phyloP scores from a whole-genome alignment of 2,329 filamentous ascomycete genomes.

The Cordyceps cicadae region DNA sequence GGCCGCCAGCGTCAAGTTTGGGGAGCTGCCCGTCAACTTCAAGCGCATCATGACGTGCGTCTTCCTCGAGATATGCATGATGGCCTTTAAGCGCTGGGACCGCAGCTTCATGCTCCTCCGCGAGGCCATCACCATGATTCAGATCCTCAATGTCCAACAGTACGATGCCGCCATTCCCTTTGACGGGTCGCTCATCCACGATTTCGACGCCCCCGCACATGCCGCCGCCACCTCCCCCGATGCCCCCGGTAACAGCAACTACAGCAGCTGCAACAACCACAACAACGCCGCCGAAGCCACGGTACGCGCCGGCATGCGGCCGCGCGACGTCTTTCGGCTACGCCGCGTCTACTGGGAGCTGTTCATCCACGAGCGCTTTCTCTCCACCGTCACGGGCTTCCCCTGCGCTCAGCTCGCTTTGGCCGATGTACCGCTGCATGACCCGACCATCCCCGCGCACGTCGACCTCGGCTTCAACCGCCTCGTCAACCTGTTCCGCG shows the following conservation, averaged over 20 bases:
- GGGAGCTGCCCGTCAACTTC: constrained; percentile 34
- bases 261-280: too few relatives aligned
- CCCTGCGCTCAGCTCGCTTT: constrained; percentile 28
- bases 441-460: constrained; percentile 26
- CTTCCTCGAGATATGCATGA: constrained; percentile 44
- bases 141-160: constrained; percentile 35
- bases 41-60: constrained; percentile 42
- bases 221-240: background rate
- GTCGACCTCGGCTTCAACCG: constrained; percentile 31
- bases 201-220: background rate
- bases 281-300: background rate
- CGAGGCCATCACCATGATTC: constrained; percentile 38
- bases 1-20: constrained; percentile 26
- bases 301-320: background rate
- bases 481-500: constrained; percentile 28
- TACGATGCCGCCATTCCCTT: constrained; percentile 20
- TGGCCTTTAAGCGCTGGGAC: constrained; percentile 39
- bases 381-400: constrained; percentile 43
- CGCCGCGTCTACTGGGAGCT: constrained; percentile 48
- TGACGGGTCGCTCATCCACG: background rate
- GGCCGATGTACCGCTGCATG: constrained; percentile 21
- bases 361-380: constrained; percentile 49
- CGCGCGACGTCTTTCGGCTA: constrained; percentile 6
- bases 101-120: constrained; percentile 42
- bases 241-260: background rate